Percentiles rank a stretch among this genome's conserved stretches.
Conservation (phyloP, 2,329 filamentous ascomycete species). For the Basipetospora chlamydospora region DNA sequence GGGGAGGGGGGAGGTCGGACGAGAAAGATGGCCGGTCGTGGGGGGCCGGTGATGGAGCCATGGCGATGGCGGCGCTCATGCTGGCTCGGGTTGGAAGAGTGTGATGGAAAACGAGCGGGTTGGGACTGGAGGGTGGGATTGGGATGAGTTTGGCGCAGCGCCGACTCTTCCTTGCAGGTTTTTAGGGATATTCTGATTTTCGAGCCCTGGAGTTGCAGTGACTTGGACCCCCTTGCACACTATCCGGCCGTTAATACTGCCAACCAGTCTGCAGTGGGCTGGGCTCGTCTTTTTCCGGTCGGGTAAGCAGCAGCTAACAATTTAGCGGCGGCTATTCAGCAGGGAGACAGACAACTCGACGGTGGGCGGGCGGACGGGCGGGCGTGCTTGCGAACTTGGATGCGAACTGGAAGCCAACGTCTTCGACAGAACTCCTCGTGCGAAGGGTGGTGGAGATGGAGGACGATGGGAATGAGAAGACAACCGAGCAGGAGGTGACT, state of each 20-base stretch:
- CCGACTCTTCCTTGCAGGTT: too few species aligned
- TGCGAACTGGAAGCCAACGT: too few species aligned
- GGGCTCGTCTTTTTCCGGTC: slow-evolving; percentile 5
- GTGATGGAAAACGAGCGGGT: background rate
- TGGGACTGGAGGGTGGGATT: slow-evolving; percentile 1
- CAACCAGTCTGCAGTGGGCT: too few species aligned
- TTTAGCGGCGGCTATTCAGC: slow-evolving; percentile 6
- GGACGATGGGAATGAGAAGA: too few species aligned
- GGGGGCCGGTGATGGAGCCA: slow-evolving; percentile 54
- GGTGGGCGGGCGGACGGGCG: background rate
- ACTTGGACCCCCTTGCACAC: slow-evolving; percentile 3
- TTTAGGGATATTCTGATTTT: background rate
- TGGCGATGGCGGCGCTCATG: slow-evolving; percentile 55
- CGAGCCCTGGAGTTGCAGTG: background rate
- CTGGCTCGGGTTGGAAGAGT: slow-evolving; percentile 13
- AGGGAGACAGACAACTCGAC: background rate
- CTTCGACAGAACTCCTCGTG: too few species aligned
- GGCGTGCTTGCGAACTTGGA: too few species aligned
- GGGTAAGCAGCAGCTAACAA: slow-evolving; percentile 5
- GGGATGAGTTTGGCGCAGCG: background rate
- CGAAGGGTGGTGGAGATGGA: too few species aligned
- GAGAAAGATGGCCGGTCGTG: slow-evolving; percentile 47
- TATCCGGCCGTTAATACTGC: too few species aligned
- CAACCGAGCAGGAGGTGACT: too few species aligned
- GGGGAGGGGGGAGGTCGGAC: slow-evolving; percentile 29